phyloP scores from a whole-genome alignment of 1,284 basidiomycete species.

The Irpex lacteus region DNA sequence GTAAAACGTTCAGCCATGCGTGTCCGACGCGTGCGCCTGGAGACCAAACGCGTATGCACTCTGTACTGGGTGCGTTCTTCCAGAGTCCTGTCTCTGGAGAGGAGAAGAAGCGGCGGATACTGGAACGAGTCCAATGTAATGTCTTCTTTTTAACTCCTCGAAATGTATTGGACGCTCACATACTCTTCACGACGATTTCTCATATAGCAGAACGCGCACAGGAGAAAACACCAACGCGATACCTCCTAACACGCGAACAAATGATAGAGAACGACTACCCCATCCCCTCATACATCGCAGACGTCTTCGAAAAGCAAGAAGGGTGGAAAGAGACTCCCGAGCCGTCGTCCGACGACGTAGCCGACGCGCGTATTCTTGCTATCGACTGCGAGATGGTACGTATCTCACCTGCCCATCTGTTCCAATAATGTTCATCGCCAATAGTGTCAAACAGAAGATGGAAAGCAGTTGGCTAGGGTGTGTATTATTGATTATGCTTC shows the following conservation, averaged over 20 bases:
- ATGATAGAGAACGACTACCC: slow-evolving; percentile 93
- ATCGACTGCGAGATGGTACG: slow-evolving; percentile 95
- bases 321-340: slow-evolving; percentile 78
- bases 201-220: slow-evolving; percentile 54
- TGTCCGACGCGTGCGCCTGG: slow-evolving; percentile 90
- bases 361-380: slow-evolving; percentile 50
- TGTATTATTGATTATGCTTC: slow-evolving; percentile 78
- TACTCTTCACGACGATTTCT: not conserved
- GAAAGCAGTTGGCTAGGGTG: slow-evolving; percentile 83
- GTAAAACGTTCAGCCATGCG: slow-evolving; percentile 84
- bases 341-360: slow-evolving; percentile 22
- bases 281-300: slow-evolving; percentile 75
- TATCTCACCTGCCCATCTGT: not conserved
- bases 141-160: slow-evolving; percentile 28
- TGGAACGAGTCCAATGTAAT: slow-evolving; percentile 53
- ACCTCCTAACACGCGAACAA: slow-evolving; percentile 74
- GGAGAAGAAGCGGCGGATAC: slow-evolving; percentile 69
- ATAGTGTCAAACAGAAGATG: slow-evolving; percentile 83
- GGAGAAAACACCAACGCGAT: slow-evolving; percentile 63
- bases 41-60: slow-evolving; percentile 80
- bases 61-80: slow-evolving; percentile 81
- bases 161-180: slow-evolving; percentile 2
- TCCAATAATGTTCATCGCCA: slow-evolving; percentile 7
- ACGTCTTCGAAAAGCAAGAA: slow-evolving; percentile 58
- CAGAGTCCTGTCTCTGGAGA: slow-evolving; percentile 74